These are phyloP conservation scores for Cornus controversa DNA, from an alignment of 148 eudicot genomes.

Conservation along the genomic window DNA sequence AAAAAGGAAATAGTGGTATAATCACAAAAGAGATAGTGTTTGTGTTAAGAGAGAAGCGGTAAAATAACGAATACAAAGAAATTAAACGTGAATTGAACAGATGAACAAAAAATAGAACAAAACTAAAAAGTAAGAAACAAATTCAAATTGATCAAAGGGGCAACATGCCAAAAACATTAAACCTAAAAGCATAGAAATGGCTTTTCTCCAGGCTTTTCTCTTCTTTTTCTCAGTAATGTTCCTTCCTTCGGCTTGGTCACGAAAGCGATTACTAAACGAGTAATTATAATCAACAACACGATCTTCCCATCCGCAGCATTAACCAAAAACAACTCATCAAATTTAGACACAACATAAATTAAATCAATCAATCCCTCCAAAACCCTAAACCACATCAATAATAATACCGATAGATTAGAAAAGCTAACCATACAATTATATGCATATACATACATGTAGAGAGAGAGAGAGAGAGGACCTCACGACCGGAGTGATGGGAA, in stretches of 20 bases:
- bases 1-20: not conserved
- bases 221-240: too few species aligned
- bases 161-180: too few species aligned
- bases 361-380: not conserved
- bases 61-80: not conserved
- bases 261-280: too few species aligned
- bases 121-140: not conserved
- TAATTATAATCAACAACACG: too few species aligned
- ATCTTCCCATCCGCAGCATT: too few species aligned
- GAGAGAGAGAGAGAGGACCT: constrained; percentile 37
- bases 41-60: not conserved
- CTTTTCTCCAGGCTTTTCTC: too few species aligned
- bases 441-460: not conserved
- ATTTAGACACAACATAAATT: too few species aligned
- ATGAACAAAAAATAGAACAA: not conserved
- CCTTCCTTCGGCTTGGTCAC: too few species aligned
- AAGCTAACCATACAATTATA: not conserved
- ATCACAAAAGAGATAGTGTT: not conserved
- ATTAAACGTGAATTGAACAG: not conserved
- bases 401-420: not conserved
- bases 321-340: too few species aligned
- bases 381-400: constrained; percentile 8
- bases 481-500: constrained; percentile 74
- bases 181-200: too few species aligned
- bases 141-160: not conserved